Conservation (phyloP, 208 protist species). For the Acanthamoeba triangularis region DNA sequence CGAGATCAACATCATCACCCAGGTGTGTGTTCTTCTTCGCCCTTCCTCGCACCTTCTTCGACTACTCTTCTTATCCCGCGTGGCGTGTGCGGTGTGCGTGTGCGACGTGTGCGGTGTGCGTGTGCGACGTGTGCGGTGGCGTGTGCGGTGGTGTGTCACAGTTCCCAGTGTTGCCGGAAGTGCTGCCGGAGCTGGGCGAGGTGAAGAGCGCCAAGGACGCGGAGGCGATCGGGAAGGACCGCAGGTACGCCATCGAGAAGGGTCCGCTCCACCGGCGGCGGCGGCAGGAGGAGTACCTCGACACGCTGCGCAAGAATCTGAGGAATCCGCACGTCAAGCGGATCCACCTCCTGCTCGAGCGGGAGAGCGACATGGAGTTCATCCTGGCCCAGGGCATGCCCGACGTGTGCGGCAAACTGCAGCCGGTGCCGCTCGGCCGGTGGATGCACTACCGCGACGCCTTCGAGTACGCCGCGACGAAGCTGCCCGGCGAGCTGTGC, state of each 20-base stretch:
- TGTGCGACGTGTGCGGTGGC: too few relatives aligned
- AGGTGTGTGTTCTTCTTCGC: background rate
- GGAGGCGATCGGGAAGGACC: conserved; percentile 20
- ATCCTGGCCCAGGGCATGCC: background rate
- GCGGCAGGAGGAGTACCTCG: conserved; percentile 41
- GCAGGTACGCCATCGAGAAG: background rate
- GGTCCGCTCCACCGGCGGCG: background rate
- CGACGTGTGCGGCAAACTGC: conserved; percentile 24
- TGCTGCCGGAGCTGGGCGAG: background rate
- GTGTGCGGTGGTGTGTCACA: background rate
- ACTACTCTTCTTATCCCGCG: background rate
- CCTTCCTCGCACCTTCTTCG: background rate
- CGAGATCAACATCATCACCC: conserved; percentile 27
- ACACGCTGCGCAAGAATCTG: conserved; percentile 26
- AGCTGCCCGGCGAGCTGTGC: conserved; percentile 29
- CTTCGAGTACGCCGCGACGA: background rate
- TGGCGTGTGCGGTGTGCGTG: too few relatives aligned
- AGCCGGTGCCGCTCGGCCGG: background rate
- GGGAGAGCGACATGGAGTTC: conserved; percentile 5
- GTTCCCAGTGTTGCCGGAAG: conserved; percentile 25
- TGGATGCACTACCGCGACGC: conserved; percentile 61
- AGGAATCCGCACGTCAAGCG: conserved; percentile 18
- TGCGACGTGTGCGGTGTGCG: too few relatives aligned
- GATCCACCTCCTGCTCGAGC: conserved; percentile 26
- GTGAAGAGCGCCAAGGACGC: background rate